These are phyloP conservation scores for Heliamphora pulchella DNA, from an alignment of 179 eudicot genomes.

Conservation along the genomic window DNA sequence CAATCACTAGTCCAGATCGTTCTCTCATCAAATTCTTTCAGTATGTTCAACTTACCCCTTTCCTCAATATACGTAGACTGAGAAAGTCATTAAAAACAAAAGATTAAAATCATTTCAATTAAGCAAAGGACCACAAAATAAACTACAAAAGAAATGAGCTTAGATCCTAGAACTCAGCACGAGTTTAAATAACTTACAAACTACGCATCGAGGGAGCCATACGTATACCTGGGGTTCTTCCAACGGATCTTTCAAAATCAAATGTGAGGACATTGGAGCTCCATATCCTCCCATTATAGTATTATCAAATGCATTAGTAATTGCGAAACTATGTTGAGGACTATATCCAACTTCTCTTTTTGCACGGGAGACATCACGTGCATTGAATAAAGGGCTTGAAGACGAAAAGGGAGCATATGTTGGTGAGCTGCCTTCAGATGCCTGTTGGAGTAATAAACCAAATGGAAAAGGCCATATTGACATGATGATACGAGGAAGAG, in stretches of 20 bases:
- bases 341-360: slow-evolving; percentile 63
- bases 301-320: slow-evolving; percentile 28
- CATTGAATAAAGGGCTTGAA: slow-evolving; percentile 43
- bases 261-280: slow-evolving; percentile 63
- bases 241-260: slow-evolving; percentile 71
- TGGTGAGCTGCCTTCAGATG: slow-evolving; percentile 47
- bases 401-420: slow-evolving; percentile 37
- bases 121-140: not conserved
- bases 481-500: slow-evolving; percentile 56
- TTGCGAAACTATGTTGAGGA: slow-evolving; percentile 40
- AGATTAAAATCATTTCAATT: slow-evolving; percentile 1
- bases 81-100: not conserved
- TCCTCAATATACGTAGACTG: slow-evolving; percentile 69
- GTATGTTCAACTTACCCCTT: slow-evolving; percentile 58
- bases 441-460: slow-evolving; percentile 87
- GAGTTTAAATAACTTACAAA: too few relatives aligned
- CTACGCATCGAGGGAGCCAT: not conserved
- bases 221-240: slow-evolving; percentile 77
- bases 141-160: not conserved
- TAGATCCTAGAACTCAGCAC: not conserved
- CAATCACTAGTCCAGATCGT: slow-evolving; percentile 88
- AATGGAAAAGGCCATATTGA: slow-evolving; percentile 96
- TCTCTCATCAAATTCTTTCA: slow-evolving; percentile 86
- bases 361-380: slow-evolving; percentile 46
- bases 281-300: slow-evolving; percentile 34